These are phyloP conservation scores for Mycena venus DNA, from an alignment of 768 basidiomycete genomes.

Conservation along the genomic window DNA sequence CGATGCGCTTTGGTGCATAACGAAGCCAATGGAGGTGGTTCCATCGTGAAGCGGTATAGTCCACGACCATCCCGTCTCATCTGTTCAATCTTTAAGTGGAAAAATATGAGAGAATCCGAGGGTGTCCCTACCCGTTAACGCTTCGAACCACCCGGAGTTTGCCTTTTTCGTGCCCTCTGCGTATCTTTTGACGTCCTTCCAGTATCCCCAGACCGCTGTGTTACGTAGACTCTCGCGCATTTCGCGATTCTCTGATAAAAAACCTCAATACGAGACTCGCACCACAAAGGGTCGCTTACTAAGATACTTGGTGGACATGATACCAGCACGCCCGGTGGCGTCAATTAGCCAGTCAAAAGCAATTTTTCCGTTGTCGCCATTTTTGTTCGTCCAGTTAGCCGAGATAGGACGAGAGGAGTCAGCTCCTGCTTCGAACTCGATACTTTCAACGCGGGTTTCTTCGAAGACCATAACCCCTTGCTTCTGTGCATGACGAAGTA, in stretches of 20 bases:
- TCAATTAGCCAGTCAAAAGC: slow-evolving; percentile 52
- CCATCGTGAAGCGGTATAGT: slow-evolving; percentile 68
- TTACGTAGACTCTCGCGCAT: slow-evolving; percentile 49
- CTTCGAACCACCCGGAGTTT: slow-evolving; percentile 35
- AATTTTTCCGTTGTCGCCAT: slow-evolving; percentile 25
- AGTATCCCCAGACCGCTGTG: slow-evolving; percentile 42
- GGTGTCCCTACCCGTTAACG: slow-evolving; percentile 24
- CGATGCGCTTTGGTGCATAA: slow-evolving; percentile 56
- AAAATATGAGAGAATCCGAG: background rate
- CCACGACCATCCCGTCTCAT: slow-evolving; percentile 70
- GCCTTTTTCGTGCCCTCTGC: slow-evolving; percentile 1
- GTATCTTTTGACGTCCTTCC: background rate
- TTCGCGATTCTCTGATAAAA: slow-evolving; percentile 39
- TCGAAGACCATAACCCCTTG: slow-evolving; percentile 50
- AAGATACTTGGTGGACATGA: slow-evolving; percentile 51
- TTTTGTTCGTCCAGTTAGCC: slow-evolving; percentile 41
- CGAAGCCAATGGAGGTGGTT: slow-evolving; percentile 63
- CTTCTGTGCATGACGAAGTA: slow-evolving; percentile 50
- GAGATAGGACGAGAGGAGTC: slow-evolving; percentile 36
- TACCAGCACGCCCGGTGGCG: slow-evolving; percentile 50
- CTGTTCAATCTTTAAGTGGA: slow-evolving; percentile 39
- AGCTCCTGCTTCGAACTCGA: slow-evolving; percentile 38
- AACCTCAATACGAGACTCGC: too few species aligned
- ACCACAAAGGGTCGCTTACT: background rate
- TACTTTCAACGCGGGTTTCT: slow-evolving; percentile 44